Evolutionary conservation across 1,284 basidiomycete genomes (phyloP), one percentile per base, ranked within the genome.

Genomic region (Uromyces viciae-fabae): DNA sequence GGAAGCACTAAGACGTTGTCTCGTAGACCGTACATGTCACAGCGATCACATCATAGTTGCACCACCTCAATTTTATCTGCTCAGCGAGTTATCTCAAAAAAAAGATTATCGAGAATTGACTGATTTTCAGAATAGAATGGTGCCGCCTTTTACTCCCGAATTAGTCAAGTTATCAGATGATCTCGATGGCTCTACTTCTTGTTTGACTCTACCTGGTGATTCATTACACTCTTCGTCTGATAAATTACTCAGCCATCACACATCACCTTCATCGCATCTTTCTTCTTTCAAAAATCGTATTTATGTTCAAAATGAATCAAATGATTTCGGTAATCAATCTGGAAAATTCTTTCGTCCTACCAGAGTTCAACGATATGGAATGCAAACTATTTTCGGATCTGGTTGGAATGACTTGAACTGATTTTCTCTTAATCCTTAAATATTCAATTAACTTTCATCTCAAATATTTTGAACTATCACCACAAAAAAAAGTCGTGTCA

Each of bases 51-150:
- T 73, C 19, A 62, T 82, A 46, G 75, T 84, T 3, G 82, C 83
- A 58, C 83, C 83, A 15, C 83, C 83, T 15, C 83, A 84, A 43
- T 83, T 83, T 71, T 83, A 83, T 77, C 72, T 84, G 17, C 72
- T 84, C 19, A 81, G 78, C 2, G 83, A 84, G 14, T 71, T 84
- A 19, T 25, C 40, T 60, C 38, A 40, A 15, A 52, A 42, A 36
- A 42, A 56, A 72, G 64, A 79, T 79, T 62, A 79, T 43, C 60
- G 56, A n/a, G 38, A 69, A 33, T n/a, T 79, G 25, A 52, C 38
- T 22, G 31, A 40, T 14, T 33, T n/a, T 19, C 62, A 15, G 46
- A 42, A 22, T 14, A 36, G 74, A 19, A 46, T 28, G 62, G 52
- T 77, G 15, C 33, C 33, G 22, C 46, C 58, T 40, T 69, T 77